These are phyloP conservation scores for Trichoderma reesei DNA, from an alignment of 495 filamentous ascomycete species.

Conservation along the genomic window DNA sequence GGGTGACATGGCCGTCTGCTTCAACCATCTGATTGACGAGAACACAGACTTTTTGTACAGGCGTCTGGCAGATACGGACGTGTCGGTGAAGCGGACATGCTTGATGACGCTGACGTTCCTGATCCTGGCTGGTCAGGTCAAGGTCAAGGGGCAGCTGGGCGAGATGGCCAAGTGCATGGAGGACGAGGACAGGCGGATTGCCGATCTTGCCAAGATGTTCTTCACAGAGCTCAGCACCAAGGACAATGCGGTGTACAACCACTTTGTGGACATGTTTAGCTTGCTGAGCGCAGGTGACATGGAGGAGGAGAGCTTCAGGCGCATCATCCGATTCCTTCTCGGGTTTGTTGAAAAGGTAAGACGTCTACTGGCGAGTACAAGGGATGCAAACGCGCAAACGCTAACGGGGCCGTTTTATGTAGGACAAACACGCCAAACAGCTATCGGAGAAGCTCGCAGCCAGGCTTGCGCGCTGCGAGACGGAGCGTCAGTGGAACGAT, in stretches of 20 bases:
- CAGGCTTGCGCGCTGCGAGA: conserved; percentile 75
- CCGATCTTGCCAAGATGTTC: conserved; percentile 94
- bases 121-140: conserved; percentile 95
- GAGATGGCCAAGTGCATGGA: conserved; percentile 99
- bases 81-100: conserved; percentile 90
- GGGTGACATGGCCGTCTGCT: conserved; percentile 98
- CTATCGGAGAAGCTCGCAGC: conserved; percentile 89
- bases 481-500: conserved; percentile 93
- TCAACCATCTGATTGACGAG: conserved; percentile 98
- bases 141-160: conserved; percentile 98
- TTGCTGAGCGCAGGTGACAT: conserved; percentile 76
- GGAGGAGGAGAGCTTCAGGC: conserved; percentile 71
- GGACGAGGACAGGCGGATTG: conserved; percentile 85
- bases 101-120: conserved; percentile 98
- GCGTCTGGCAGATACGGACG: conserved; percentile 77
- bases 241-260: conserved; percentile 98
- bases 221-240: conserved; percentile 95
- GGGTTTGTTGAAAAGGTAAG: conserved; percentile 95
- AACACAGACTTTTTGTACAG: conserved; percentile 98
- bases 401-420: conserved; percentile 10
- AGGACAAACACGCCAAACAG: conserved; percentile 98
- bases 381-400: conserved; percentile 12
- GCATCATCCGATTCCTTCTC: conserved; percentile 85
- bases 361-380: neutral
- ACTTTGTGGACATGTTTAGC: conserved; percentile 99